phyloP scores from a whole-genome alignment of 1,139 yeast species.

The Pichia sp. region DNA sequence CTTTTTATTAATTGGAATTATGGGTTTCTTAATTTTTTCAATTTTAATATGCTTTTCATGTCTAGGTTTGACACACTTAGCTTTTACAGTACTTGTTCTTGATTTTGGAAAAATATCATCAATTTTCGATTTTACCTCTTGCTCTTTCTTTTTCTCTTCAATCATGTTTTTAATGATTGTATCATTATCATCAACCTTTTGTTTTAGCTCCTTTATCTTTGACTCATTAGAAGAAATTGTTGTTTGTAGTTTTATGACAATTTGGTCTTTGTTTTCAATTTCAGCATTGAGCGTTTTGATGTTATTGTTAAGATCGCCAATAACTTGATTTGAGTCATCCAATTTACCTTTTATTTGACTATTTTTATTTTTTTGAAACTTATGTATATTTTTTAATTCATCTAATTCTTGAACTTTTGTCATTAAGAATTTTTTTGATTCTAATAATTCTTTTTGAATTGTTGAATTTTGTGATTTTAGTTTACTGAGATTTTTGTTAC shows the following conservation, averaged over 20 bases:
- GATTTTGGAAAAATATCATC: constrained; percentile 2
- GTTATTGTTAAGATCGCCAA: not conserved
- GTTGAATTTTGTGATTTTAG: not conserved
- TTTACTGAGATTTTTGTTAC: not conserved
- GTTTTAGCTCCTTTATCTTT: not conserved
- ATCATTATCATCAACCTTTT: not conserved
- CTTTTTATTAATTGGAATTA: not conserved
- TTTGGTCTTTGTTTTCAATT: not conserved
- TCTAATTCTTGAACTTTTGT: not conserved
- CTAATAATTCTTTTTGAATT: not conserved
- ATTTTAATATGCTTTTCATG: not conserved
- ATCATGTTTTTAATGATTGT: not conserved
- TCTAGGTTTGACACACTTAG: not conserved
- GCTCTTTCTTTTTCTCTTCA: not conserved
- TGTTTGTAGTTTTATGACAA: not conserved
- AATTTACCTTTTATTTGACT: not conserved
- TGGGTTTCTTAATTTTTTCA: not conserved
- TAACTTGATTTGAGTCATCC: not conserved
- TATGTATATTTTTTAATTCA: not conserved
- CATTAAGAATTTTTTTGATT: not conserved
- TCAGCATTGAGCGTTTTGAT: not conserved
- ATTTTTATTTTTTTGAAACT: not conserved
- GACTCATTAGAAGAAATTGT: not conserved
- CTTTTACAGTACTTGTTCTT: constrained; percentile 3
- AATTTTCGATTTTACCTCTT: not conserved